A percentile compares a stretch with the other conserved stretches of the same genome.
phyloP scores from a whole-genome alignment of 164 flowering plant species.

The Aristolochia fimbriata region DNA sequence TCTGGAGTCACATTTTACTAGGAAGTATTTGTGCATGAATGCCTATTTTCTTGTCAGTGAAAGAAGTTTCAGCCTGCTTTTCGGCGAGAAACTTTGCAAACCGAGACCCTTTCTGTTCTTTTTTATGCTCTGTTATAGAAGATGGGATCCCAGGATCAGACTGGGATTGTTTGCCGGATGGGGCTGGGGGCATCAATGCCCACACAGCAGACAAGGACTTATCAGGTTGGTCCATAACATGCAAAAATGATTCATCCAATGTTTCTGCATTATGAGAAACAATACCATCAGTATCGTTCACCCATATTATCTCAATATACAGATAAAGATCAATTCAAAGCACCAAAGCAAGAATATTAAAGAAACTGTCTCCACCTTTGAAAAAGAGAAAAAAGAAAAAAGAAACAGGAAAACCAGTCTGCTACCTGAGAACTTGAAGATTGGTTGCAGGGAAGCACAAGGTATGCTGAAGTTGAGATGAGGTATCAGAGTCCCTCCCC shows the following conservation, averaged over 20 bases:
- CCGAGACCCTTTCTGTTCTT: conserved; percentile 53
- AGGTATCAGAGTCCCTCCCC: conserved; percentile 78
- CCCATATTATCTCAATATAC: background rate
- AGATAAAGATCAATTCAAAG: background rate
- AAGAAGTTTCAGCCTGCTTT: conserved; percentile 16
- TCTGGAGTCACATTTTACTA: conserved; percentile 44
- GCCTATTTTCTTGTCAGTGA: conserved; percentile 16
- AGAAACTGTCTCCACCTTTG: background rate
- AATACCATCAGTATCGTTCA: background rate
- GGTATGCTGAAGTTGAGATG: conserved; percentile 96
- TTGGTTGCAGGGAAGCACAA: conserved; percentile 54
- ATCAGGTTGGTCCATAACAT: conserved; percentile 57
- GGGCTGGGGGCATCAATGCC: conserved; percentile 72
- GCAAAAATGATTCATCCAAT: conserved; percentile 42
- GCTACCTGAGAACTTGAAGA: conserved; percentile 76
- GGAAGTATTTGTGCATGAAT: conserved; percentile 12
- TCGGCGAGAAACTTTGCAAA: conserved; percentile 59
- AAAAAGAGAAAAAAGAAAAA: background rate
- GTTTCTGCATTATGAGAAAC: conserved; percentile 35
- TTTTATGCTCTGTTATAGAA: conserved; percentile 12
- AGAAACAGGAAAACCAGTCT: background rate
- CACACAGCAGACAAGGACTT: conserved; percentile 66
- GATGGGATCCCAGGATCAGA: conserved; percentile 25
- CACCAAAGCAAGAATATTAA: background rate
- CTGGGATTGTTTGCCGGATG: conserved; percentile 43